Conservation (phyloP, 2,329 filamentous ascomycete species). For the Hypoxylon sp. region DNA sequence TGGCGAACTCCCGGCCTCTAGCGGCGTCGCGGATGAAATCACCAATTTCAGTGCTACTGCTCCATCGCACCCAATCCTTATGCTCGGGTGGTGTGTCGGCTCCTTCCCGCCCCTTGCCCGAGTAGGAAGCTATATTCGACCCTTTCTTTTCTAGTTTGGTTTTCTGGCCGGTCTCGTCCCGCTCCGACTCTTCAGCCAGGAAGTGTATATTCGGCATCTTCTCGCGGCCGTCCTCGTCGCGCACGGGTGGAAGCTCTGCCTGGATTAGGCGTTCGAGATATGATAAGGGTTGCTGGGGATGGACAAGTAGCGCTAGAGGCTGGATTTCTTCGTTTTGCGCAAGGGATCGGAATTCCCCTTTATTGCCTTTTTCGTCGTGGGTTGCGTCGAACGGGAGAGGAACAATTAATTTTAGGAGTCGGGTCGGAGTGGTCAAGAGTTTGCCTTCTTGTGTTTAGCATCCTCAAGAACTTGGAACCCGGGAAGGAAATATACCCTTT, state of each 20-base stretch:
- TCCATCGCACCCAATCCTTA: constrained; percentile 87
- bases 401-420: constrained; percentile 79
- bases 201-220: constrained; percentile 83
- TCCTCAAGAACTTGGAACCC: neutral
- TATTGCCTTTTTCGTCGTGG: constrained; percentile 66
- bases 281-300: constrained; percentile 91
- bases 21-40: constrained; percentile 95
- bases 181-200: constrained; percentile 80
- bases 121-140: constrained; percentile 76
- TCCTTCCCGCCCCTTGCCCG: constrained; percentile 76
- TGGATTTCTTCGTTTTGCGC: constrained; percentile 79
- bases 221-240: constrained; percentile 73
- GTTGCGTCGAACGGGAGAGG: constrained; percentile 71
- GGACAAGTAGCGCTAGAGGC: constrained; percentile 85
- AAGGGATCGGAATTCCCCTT: constrained; percentile 52
- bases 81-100: constrained; percentile 60
- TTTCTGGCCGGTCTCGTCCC: constrained; percentile 65
- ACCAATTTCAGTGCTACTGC: constrained; percentile 87
- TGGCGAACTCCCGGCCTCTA: constrained; percentile 84
- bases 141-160: constrained; percentile 49
- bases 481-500: constrained; percentile 64
- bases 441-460: constrained; percentile 65
- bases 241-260: constrained; percentile 82
- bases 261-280: constrained; percentile 92
- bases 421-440: constrained; percentile 78